Evolutionary conservation across 1,139 yeast species (phyloP).

Genomic region (Saccharomycopsis phalli): DNA sequence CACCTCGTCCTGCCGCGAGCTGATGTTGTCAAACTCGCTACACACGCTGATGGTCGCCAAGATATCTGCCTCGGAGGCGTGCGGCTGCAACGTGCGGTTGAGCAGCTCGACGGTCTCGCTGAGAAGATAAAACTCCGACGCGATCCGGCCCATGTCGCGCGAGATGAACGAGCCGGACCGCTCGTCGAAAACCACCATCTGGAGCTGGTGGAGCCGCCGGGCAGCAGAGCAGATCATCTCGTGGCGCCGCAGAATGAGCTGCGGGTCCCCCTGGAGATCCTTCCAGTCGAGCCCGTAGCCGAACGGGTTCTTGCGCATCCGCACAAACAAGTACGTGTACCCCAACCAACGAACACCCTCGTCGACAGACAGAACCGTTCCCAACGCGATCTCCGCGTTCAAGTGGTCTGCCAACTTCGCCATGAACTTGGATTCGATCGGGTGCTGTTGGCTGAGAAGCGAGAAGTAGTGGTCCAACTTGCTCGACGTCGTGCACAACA

Average conservation of each 20-base stretch:
- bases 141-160: slow-evolving; percentile 88
- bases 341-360: slow-evolving; percentile 97
- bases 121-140: slow-evolving; percentile 85
- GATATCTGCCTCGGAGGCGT: slow-evolving; percentile 88
- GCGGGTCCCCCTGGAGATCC: slow-evolving; percentile 76
- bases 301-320: slow-evolving; percentile 92
- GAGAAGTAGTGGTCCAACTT: slow-evolving; percentile 79
- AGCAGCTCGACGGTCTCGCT: slow-evolving; percentile 85
- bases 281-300: slow-evolving; percentile 90
- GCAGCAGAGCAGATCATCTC: slow-evolving; percentile 76
- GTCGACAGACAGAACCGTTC: slow-evolving; percentile 88
- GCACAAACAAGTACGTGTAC: slow-evolving; percentile 84
- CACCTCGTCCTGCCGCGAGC: slow-evolving; percentile 81
- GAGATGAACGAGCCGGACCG: slow-evolving; percentile 69
- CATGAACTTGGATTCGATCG: slow-evolving; percentile 80
- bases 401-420: slow-evolving; percentile 80
- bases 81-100: slow-evolving; percentile 74
- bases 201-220: slow-evolving; percentile 67
- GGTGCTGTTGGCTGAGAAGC: slow-evolving; percentile 87
- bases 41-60: slow-evolving; percentile 86
- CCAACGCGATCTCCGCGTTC: slow-evolving; percentile 92
- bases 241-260: slow-evolving; percentile 62
- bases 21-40: slow-evolving; percentile 87
- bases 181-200: slow-evolving; percentile 92
- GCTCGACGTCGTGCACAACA: slow-evolving; percentile 77